Conservation (phyloP, 129 eudicot genomes). For the Oenanthe sinensis region DNA sequence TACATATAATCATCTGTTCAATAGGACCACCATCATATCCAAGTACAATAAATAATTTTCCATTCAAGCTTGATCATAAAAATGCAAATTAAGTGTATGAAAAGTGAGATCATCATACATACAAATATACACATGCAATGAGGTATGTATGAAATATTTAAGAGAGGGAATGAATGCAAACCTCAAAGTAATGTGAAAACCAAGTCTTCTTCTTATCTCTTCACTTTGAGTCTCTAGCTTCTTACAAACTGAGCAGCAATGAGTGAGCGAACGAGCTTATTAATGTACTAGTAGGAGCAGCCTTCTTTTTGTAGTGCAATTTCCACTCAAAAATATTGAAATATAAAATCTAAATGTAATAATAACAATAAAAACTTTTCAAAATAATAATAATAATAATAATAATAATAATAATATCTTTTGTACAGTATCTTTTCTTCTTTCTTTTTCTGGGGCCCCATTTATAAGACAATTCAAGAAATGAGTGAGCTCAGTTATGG, state of each 20-base stretch:
- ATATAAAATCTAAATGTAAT: not conserved
- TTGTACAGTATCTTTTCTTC: not conserved
- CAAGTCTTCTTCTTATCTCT: not conserved
- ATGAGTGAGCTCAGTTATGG: not conserved
- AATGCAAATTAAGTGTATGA: not conserved
- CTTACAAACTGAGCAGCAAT: not conserved
- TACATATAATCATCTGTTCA: too few species aligned
- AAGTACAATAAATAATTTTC: not conserved
- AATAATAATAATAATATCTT: too few species aligned
- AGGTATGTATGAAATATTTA: not conserved
- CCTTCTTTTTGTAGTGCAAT: not conserved
- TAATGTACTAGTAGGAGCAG: not conserved
- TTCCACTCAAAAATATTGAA: not conserved
- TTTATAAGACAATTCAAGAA: not conserved
- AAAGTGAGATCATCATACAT: not conserved
- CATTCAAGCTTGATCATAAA: not conserved
- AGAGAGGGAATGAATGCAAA: not conserved
- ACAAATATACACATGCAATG: not conserved
- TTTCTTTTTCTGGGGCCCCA: not conserved
- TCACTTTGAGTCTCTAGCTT: not conserved
- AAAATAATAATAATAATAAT: too few species aligned
- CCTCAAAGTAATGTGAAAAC: not conserved
- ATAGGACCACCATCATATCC: not conserved
- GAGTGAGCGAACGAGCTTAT: not conserved
- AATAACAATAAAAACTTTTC: too few species aligned